phyloP scores from a whole-genome alignment of 805 yeast species.

The Saccharomycopsis sp. region DNA sequence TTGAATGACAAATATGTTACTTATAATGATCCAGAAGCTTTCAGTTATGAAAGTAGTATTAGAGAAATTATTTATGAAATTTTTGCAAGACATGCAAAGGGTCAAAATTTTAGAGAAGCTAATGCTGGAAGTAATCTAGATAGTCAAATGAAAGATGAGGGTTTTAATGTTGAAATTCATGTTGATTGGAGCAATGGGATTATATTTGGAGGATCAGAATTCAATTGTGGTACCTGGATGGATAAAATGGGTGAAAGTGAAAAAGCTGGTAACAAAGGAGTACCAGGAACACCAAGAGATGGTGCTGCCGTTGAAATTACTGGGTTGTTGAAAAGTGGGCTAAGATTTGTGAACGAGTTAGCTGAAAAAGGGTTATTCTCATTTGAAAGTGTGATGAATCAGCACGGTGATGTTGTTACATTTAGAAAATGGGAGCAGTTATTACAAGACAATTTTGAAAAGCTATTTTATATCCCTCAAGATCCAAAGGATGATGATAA shows the following conservation, averaged over 20 bases:
- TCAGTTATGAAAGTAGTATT: constrained; percentile 59
- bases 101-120: constrained; percentile 85
- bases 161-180: constrained; percentile 73
- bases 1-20: constrained; percentile 74
- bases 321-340: constrained; percentile 77
- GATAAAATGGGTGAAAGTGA: constrained; percentile 97
- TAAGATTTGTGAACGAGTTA: constrained; percentile 70
- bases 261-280: constrained; percentile 77
- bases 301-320: constrained; percentile 94
- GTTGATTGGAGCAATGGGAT: constrained; percentile 91
- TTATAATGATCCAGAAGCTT: constrained; percentile 67
- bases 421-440: constrained; percentile 68
- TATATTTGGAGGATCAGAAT: constrained; percentile 84
- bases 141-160: constrained; percentile 87
- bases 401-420: constrained; percentile 48
- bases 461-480: constrained; percentile 67
- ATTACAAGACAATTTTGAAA: constrained; percentile 69
- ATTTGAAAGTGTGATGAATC: constrained; percentile 48
- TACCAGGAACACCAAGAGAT: constrained; percentile 96
- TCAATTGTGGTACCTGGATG: constrained; percentile 99
- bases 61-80: constrained; percentile 79
- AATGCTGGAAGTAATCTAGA: constrained; percentile 88
- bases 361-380: constrained; percentile 48
- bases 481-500: constrained; percentile 52
- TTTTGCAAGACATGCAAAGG: constrained; percentile 79